Evolutionary conservation across 148 eudicot species (phyloP).

Genomic region (Amaranthus cruentus): DNA sequence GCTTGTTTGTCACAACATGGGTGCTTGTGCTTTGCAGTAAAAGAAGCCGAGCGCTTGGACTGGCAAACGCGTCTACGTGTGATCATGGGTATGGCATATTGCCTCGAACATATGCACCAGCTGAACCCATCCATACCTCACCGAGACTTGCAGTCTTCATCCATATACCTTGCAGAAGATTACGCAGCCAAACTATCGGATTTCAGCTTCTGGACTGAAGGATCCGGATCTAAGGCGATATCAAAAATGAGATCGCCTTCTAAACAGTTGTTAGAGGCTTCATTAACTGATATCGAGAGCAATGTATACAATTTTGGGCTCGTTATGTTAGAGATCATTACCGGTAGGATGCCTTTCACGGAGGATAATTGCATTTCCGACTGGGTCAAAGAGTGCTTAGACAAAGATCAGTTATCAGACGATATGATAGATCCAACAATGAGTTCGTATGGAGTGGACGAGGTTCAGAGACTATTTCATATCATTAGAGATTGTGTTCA

Average conservation of each 20-base stretch:
- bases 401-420: slow-evolving; percentile 29
- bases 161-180: slow-evolving; percentile 77
- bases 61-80: slow-evolving; percentile 72
- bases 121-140: slow-evolving; percentile 62
- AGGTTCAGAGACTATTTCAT: slow-evolving; percentile 37
- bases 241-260: slow-evolving; percentile 43
- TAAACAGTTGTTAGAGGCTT: slow-evolving; percentile 43
- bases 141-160: slow-evolving; percentile 58
- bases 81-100: slow-evolving; percentile 83
- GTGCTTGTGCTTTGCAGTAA: slow-evolving; percentile 39
- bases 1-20: slow-evolving; percentile 3
- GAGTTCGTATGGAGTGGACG: slow-evolving; percentile 38
- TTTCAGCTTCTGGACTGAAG: slow-evolving; percentile 64
- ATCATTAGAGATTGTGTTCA: slow-evolving; percentile 52
- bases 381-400: slow-evolving; percentile 54
- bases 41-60: slow-evolving; percentile 90
- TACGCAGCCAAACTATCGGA: slow-evolving; percentile 91
- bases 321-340: slow-evolving; percentile 64
- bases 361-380: slow-evolving; percentile 38
- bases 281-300: slow-evolving; percentile 38
- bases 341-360: slow-evolving; percentile 62
- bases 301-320: slow-evolving; percentile 75
- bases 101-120: slow-evolving; percentile 82
- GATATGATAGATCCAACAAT: slow-evolving; percentile 69
- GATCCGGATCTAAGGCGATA: slow-evolving; percentile 28